phyloP scores from a whole-genome alignment of 1,284 basidiomycete genomes.

The Melanopsichium pennsylvanicum region DNA sequence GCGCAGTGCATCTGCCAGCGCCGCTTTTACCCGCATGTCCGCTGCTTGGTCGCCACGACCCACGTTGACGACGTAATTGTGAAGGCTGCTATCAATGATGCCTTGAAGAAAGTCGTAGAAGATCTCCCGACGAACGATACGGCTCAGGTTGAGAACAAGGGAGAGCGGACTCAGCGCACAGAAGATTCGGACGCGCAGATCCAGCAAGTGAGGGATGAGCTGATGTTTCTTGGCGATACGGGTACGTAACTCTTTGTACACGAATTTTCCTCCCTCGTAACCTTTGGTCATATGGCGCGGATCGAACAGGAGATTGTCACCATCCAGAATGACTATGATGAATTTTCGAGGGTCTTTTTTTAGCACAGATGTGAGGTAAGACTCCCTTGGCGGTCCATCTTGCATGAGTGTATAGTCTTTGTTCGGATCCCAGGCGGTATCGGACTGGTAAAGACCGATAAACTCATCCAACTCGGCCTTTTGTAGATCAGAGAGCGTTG shows the following conservation, averaged over 20 bases:
- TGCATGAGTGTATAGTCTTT: slow-evolving; percentile 28
- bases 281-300: slow-evolving; percentile 24
- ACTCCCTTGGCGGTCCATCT: slow-evolving; percentile 12
- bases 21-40: slow-evolving; percentile 35
- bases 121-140: not conserved
- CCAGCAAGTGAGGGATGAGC: slow-evolving; percentile 10
- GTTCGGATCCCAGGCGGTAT: slow-evolving; percentile 26
- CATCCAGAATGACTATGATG: slow-evolving; percentile 34
- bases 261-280: slow-evolving; percentile 28
- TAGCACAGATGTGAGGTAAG: not conserved
- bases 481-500: slow-evolving; percentile 21
- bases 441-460: slow-evolving; percentile 17
- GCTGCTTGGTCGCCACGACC: slow-evolving; percentile 30
- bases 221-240: slow-evolving; percentile 32
- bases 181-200: slow-evolving; percentile 32
- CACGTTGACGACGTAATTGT: slow-evolving; percentile 38
- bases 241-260: slow-evolving; percentile 16
- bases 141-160: not conserved
- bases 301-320: slow-evolving; percentile 33
- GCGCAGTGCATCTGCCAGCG: slow-evolving; percentile 30
- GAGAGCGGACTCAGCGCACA: slow-evolving; percentile 1
- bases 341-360: slow-evolving; percentile 4
- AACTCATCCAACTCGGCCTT: slow-evolving; percentile 8
- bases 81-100: slow-evolving; percentile 13
- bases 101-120: slow-evolving; percentile 31